A percentile compares a stretch with the other conserved stretches of the same genome.
phyloP scores from a whole-genome alignment of 192 early-diverging fungal species.

The Entomortierella parvispora region DNA sequence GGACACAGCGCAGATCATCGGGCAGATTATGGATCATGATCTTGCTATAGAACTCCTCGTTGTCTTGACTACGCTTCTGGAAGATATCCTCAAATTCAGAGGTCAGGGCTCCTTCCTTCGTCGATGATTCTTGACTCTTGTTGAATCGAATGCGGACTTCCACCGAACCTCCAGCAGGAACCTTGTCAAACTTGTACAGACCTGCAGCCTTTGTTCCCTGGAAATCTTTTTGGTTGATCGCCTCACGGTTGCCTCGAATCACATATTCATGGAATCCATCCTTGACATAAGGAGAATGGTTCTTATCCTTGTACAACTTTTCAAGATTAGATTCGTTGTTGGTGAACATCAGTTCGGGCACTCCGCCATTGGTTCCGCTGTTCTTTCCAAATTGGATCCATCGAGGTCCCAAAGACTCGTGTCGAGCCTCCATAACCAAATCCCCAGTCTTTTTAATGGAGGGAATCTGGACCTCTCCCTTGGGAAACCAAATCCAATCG shows the following conservation, averaged over 20 bases:
- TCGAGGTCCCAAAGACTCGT: constrained; percentile 21
- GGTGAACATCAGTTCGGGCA: constrained; percentile 55
- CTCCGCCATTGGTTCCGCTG: not conserved
- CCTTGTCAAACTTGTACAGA: constrained; percentile 53
- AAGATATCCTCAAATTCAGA: constrained; percentile 27
- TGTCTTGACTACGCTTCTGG: constrained; percentile 18
- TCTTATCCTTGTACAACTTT: constrained; percentile 49
- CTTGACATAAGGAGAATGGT: constrained; percentile 52
- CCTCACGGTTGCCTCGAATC: constrained; percentile 36
- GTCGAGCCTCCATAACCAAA: constrained; percentile 14
- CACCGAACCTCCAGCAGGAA: constrained; percentile 51
- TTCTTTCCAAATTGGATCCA: constrained; percentile 35
- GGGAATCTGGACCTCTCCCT: constrained; percentile 19
- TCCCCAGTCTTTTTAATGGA: constrained; percentile 23
- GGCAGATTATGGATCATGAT: constrained; percentile 11
- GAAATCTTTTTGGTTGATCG: constrained; percentile 40
- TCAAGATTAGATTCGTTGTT: constrained; percentile 62
- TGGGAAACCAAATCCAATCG: constrained; percentile 39
- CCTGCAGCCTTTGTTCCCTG: constrained; percentile 60
- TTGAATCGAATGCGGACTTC: constrained; percentile 38
- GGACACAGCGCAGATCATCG: constrained; percentile 14
- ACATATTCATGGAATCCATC: constrained; percentile 61
- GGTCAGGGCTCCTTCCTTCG: not conserved
- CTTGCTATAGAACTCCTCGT: constrained; percentile 20
- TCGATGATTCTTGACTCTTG: not conserved